phyloP scores from a whole-genome alignment of 805 yeast genomes.

The Geotrichum ghanense region DNA sequence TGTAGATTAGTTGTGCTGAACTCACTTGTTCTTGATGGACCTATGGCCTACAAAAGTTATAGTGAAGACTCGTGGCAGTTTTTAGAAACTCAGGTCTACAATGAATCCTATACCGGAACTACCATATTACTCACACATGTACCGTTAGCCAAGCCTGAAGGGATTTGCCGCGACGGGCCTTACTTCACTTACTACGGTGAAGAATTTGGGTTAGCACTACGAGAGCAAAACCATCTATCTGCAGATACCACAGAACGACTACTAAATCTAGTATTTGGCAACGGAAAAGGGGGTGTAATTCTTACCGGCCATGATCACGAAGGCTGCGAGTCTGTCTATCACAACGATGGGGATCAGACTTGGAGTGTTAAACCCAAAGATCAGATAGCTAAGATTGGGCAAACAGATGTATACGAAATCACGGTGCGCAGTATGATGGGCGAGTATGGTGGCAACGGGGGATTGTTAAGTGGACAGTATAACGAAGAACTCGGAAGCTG shows the following conservation, averaged over 20 bases:
- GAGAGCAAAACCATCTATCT: conserved; percentile 80
- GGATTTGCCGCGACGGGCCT: conserved; percentile 84
- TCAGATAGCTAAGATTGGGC: conserved; percentile 12
- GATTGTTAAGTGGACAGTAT: conserved; percentile 68
- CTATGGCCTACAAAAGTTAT: conserved; percentile 68
- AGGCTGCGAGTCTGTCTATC: conserved; percentile 73
- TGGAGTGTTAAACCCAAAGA: neutral
- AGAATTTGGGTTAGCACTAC: conserved; percentile 47
- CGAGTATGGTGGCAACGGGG: conserved; percentile 82
- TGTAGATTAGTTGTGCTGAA: conserved; percentile 87
- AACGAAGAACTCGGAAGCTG: conserved; percentile 33
- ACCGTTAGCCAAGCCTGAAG: conserved; percentile 73
- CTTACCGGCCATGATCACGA: conserved; percentile 95
- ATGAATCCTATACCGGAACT: conserved; percentile 50
- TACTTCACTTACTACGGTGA: conserved; percentile 47
- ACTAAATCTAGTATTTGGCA: conserved; percentile 56
- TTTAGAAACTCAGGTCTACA: conserved; percentile 43
- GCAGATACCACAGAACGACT: conserved; percentile 55
- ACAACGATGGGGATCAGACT: conserved; percentile 23
- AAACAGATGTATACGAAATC: conserved; percentile 44
- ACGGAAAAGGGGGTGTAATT: conserved; percentile 51
- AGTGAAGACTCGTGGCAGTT: conserved; percentile 62
- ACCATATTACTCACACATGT: conserved; percentile 81
- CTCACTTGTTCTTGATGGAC: conserved; percentile 79
- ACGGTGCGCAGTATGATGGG: conserved; percentile 96